Percentiles rank a stretch among this genome's conserved stretches.
Evolutionary conservation across 345 rosid genomes (phyloP).

Genomic region (Draba incana): DNA sequence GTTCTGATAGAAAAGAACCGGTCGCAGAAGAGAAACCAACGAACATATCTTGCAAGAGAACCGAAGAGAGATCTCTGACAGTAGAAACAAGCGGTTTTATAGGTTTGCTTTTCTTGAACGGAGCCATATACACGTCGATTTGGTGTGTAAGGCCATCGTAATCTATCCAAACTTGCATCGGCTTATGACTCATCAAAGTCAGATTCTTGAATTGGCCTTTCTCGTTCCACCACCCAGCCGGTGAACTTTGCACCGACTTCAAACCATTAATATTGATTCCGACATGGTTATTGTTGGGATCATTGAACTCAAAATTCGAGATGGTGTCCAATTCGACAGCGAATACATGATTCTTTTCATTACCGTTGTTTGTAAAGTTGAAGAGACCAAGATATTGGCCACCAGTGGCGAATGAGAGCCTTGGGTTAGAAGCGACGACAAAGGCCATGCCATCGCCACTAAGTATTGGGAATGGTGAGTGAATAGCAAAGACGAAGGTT

Average conservation of each 20-base stretch:
- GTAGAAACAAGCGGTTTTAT: slow-evolving; percentile 50
- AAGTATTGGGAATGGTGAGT: slow-evolving; percentile 38
- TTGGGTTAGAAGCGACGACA: slow-evolving; percentile 46
- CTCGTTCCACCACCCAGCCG: slow-evolving; percentile 43
- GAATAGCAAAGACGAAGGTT: slow-evolving; percentile 58
- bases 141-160: slow-evolving; percentile 53
- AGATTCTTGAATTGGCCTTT: slow-evolving; percentile 42
- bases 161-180: slow-evolving; percentile 74
- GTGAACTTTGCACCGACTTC: slow-evolving; percentile 27
- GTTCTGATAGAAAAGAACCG: slow-evolving; percentile 36
- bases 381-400: slow-evolving; percentile 50
- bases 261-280: slow-evolving; percentile 53
- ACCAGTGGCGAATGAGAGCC: slow-evolving; percentile 29
- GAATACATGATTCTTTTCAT: slow-evolving; percentile 45
- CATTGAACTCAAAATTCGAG: slow-evolving; percentile 17
- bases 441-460: slow-evolving; percentile 53
- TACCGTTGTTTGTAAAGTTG: slow-evolving; percentile 37
- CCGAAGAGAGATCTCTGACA: slow-evolving; percentile 46
- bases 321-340: slow-evolving; percentile 61
- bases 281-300: slow-evolving; percentile 47
- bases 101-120: slow-evolving; percentile 44
- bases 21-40: slow-evolving; percentile 69
- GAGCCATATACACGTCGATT: slow-evolving; percentile 59
- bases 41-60: slow-evolving; percentile 46
- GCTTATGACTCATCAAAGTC: slow-evolving; percentile 47